These are phyloP conservation scores for Ceratonia siliqua DNA, from an alignment of 306 rosid species.

Conservation along the genomic window DNA sequence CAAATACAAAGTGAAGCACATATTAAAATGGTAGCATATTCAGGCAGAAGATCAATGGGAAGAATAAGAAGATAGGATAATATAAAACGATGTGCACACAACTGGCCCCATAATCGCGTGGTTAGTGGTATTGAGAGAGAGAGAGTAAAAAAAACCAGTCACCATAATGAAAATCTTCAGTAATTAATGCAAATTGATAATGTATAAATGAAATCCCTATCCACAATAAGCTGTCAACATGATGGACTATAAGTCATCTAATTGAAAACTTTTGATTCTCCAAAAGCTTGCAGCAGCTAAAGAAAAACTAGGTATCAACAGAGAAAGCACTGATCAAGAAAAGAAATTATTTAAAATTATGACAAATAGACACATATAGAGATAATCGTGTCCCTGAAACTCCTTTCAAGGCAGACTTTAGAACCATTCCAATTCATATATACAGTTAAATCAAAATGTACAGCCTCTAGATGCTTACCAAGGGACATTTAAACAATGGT, in stretches of 20 bases:
- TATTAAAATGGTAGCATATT: slow-evolving; percentile 33
- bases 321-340: slow-evolving; percentile 29
- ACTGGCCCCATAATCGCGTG: slow-evolving; percentile 24
- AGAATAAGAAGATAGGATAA: slow-evolving; percentile 5
- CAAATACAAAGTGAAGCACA: slow-evolving; percentile 46
- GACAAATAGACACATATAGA: neutral
- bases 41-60: slow-evolving; percentile 13
- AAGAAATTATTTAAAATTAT: neutral
- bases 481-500: neutral
- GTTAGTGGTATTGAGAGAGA: neutral
- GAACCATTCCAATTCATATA: slow-evolving; percentile 18
- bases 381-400: slow-evolving; percentile 29
- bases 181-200: neutral
- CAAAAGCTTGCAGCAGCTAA: slow-evolving; percentile 19
- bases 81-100: slow-evolving; percentile 2
- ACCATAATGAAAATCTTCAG: slow-evolving; percentile 13
- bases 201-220: neutral
- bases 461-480: slow-evolving; percentile 4
- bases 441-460: neutral
- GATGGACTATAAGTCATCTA: slow-evolving; percentile 16
- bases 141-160: neutral
- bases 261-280: neutral
- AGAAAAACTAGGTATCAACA: neutral
- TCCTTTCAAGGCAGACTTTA: slow-evolving; percentile 30
- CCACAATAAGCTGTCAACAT: neutral